Evolutionary conservation across 768 basidiomycete genomes (phyloP).

Genomic region (Pholiota conissans): DNA sequence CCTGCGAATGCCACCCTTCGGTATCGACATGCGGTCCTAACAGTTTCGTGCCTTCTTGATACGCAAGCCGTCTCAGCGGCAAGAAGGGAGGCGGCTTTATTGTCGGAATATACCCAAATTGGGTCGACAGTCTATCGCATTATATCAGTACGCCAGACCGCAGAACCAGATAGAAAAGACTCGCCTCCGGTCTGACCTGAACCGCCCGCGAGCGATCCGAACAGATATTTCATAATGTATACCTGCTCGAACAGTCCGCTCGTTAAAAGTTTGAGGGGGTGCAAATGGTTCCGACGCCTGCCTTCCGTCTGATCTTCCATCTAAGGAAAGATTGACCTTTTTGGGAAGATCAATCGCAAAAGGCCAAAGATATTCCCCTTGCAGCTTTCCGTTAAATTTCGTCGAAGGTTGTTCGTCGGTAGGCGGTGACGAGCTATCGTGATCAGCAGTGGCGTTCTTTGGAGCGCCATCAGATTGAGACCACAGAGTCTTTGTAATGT

Average conservation of each 20-base stretch:
- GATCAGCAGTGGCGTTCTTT: slow-evolving; percentile 10
- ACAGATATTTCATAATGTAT: slow-evolving; percentile 36
- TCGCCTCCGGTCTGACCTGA: slow-evolving; percentile 31
- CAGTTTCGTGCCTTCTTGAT: slow-evolving; percentile 30
- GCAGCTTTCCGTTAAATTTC: slow-evolving; percentile 26
- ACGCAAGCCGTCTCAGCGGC: slow-evolving; percentile 31
- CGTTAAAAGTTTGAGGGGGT: slow-evolving; percentile 38
- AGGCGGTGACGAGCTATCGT: not conserved
- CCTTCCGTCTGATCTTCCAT: slow-evolving; percentile 10
- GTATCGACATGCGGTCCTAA: slow-evolving; percentile 36
- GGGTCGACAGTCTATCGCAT: slow-evolving; percentile 24
- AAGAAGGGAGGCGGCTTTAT: slow-evolving; percentile 30
- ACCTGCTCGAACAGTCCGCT: slow-evolving; percentile 33
- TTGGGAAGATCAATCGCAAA: slow-evolving; percentile 39
- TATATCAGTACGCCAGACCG: not conserved
- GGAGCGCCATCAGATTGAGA: slow-evolving; percentile 28
- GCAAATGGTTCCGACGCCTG: slow-evolving; percentile 20
- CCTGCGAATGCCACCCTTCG: slow-evolving; percentile 35
- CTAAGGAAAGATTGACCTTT: slow-evolving; percentile 25
- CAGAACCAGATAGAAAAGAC: not conserved
- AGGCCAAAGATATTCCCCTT: slow-evolving; percentile 36
- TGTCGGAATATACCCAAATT: slow-evolving; percentile 32
- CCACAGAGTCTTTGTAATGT: slow-evolving; percentile 33
- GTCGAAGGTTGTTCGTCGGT: not conserved
- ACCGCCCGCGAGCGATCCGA: slow-evolving; percentile 27